These are phyloP conservation scores for Trichoderma endophyticum DNA, from an alignment of 2,329 filamentous ascomycete species.

Conservation along the genomic window DNA sequence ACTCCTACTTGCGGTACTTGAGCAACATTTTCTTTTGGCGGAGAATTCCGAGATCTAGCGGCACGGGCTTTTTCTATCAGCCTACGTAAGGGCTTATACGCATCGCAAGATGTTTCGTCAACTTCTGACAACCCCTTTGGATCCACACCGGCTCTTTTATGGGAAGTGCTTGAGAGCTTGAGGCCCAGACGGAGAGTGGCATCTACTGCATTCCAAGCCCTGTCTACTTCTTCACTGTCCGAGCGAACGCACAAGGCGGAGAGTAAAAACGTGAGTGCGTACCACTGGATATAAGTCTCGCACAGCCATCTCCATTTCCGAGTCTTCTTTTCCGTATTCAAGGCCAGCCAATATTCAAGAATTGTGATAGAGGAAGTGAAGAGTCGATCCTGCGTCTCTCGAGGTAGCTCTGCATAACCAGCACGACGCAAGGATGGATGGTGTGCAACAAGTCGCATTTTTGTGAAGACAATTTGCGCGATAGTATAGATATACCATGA, in stretches of 20 bases:
- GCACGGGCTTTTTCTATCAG: neutral
- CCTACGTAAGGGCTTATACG: neutral
- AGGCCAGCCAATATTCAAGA: neutral
- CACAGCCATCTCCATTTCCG: neutral
- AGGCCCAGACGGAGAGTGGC: neutral
- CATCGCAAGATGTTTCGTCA: neutral
- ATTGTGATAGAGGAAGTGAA: neutral
- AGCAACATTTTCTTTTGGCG: too few species aligned
- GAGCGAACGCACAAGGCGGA: neutral
- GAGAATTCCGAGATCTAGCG: neutral
- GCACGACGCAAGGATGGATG: neutral
- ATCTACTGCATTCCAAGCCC: neutral
- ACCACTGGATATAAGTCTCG: neutral
- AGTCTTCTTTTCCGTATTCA: neutral
- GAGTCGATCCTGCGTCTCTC: neutral
- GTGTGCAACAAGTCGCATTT: slow-evolving; percentile 1
- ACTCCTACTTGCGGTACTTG: neutral
- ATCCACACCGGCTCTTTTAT: neutral
- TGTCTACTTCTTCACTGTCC: neutral
- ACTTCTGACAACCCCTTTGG: neutral
- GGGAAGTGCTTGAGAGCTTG: neutral
- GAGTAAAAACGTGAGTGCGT: neutral
- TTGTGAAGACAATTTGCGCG: neutral
- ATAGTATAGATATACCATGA: neutral
- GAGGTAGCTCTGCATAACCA: neutral